These are phyloP conservation scores for Garcia nutans DNA, from an alignment of 345 rosid species.

Conservation along the genomic window DNA sequence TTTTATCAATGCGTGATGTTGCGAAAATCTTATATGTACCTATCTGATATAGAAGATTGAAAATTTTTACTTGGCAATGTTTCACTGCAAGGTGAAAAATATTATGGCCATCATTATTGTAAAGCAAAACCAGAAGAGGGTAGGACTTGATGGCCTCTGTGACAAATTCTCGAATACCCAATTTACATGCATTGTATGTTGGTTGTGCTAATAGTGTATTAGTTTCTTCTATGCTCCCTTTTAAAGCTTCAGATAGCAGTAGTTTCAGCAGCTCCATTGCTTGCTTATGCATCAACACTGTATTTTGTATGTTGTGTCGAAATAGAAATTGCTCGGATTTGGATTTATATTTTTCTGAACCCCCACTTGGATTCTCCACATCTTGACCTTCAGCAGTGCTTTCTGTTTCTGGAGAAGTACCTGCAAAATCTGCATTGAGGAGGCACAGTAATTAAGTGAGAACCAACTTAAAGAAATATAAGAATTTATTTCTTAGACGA, in stretches of 20 bases:
- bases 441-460: too few species aligned
- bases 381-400: too few species aligned
- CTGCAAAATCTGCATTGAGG: not conserved
- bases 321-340: too few species aligned
- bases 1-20: too few species aligned
- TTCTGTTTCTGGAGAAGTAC: not conserved
- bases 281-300: not conserved
- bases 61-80: too few species aligned
- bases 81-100: not conserved
- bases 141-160: not conserved
- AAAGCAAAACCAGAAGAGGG: not conserved
- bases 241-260: not conserved
- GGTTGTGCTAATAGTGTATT: not conserved
- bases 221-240: not conserved
- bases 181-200: not conserved
- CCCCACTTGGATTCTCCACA: too few species aligned
- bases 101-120: too few species aligned
- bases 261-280: not conserved
- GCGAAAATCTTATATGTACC: too few species aligned
- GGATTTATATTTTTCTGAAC: too few species aligned
- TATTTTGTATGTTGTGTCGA: too few species aligned
- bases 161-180: conserved; percentile 8
- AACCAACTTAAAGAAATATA: too few species aligned
- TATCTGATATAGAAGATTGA: too few species aligned
- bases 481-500: not conserved